These are phyloP conservation scores for Aspergillus thermomutatus DNA, from an alignment of 2,329 filamentous ascomycete genomes.

Conservation along the genomic window DNA sequence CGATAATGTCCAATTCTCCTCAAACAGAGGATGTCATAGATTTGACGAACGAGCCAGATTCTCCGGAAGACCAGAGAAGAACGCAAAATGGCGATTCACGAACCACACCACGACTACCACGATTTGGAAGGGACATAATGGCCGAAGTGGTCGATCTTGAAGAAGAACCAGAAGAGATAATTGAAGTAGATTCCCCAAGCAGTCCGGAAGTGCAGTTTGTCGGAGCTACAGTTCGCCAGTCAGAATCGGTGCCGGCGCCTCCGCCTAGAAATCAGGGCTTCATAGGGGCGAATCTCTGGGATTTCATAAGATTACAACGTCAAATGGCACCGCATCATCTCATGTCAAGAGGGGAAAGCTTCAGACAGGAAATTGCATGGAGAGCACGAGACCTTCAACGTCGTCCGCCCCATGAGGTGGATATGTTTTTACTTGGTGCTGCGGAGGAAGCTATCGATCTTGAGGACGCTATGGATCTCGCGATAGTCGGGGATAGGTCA, in stretches of 20 bases:
- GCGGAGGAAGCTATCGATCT: slow-evolving; percentile 20
- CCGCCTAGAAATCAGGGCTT: background rate
- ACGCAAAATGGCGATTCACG: background rate
- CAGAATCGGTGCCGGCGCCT: slow-evolving; percentile 10
- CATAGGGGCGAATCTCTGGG: slow-evolving; percentile 6
- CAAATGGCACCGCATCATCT: background rate
- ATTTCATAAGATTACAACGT: slow-evolving; percentile 9
- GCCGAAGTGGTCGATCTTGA: slow-evolving; percentile 40
- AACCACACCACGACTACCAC: slow-evolving; percentile 22
- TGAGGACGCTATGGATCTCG: slow-evolving; percentile 23
- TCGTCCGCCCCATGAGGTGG: slow-evolving; percentile 10
- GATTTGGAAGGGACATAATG: slow-evolving; percentile 38
- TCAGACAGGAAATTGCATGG: slow-evolving; percentile 22
- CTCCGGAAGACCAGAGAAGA: slow-evolving; percentile 21
- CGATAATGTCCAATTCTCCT: slow-evolving; percentile 40
- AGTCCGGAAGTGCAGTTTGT: slow-evolving; percentile 53
- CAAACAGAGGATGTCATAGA: slow-evolving; percentile 42
- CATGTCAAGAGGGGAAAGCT: slow-evolving; percentile 7
- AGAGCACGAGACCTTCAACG: slow-evolving; percentile 11
- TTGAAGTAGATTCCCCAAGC: slow-evolving; percentile 19
- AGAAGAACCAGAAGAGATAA: slow-evolving; percentile 25
- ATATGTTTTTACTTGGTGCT: slow-evolving; percentile 24
- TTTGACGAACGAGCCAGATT: slow-evolving; percentile 45
- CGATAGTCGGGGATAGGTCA: slow-evolving; percentile 13
- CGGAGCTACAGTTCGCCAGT: slow-evolving; percentile 25